phyloP scores from a whole-genome alignment of 768 basidiomycete species.

The Mycena filopes region DNA sequence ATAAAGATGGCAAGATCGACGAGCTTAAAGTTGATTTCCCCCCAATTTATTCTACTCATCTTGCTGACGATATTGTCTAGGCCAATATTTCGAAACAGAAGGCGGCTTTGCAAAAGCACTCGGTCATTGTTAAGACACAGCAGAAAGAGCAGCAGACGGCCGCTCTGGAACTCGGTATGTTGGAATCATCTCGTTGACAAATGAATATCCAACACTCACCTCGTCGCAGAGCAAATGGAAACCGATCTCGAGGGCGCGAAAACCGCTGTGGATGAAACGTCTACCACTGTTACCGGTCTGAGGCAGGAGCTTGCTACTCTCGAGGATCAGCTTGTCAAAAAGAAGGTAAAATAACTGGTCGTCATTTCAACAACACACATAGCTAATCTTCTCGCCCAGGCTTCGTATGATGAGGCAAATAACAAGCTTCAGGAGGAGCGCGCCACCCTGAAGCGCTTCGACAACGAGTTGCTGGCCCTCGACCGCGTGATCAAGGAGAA shows the following conservation, averaged over 20 bases:
- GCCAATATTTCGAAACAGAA: slow-evolving; percentile 85
- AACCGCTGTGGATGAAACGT: slow-evolving; percentile 52
- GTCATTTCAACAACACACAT: neutral
- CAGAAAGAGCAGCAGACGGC: slow-evolving; percentile 93
- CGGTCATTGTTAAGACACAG: slow-evolving; percentile 82
- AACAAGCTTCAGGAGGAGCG: slow-evolving; percentile 84
- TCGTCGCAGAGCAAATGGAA: slow-evolving; percentile 78
- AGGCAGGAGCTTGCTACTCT: slow-evolving; percentile 73
- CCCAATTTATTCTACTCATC: neutral
- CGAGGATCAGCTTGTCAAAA: slow-evolving; percentile 55
- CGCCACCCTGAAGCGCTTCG: slow-evolving; percentile 88
- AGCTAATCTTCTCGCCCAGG: slow-evolving; percentile 47
- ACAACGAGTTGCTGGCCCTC: slow-evolving; percentile 86
- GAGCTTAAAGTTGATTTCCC: slow-evolving; percentile 81
- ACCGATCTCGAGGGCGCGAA: slow-evolving; percentile 71
- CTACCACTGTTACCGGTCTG: slow-evolving; percentile 60
- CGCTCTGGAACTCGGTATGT: slow-evolving; percentile 85
- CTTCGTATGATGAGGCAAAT: slow-evolving; percentile 71
- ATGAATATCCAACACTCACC: slow-evolving; percentile 17
- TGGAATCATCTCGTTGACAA: neutral
- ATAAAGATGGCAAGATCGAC: slow-evolving; percentile 96
- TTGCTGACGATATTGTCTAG: slow-evolving; percentile 49
- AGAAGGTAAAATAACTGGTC: slow-evolving; percentile 51
- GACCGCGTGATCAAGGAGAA: slow-evolving; percentile 86
- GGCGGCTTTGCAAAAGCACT: slow-evolving; percentile 81